Evolutionary conservation across 1,284 basidiomycete genomes (phyloP), one percentile per base, ranked within the genome.

Genomic region (Ustilago tritici): DNA sequence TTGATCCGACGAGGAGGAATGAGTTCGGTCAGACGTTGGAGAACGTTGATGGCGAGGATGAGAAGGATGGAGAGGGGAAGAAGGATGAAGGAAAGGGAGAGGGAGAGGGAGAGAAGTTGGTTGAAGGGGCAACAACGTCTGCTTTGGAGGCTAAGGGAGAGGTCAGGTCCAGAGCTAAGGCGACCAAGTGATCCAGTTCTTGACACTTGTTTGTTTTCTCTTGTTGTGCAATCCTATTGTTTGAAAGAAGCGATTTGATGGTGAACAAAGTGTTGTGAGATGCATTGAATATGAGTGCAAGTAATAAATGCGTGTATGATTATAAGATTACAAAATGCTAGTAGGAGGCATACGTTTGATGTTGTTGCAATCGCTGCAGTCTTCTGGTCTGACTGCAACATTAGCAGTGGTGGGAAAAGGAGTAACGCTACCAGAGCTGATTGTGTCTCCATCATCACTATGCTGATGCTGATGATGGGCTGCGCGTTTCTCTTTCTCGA

Each of bases 1-100:
- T 97, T 82, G 96, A 99, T 88, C 93, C 92, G 79, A 93, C 92
- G 80, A 92, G 96, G 77, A 90, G 94, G 78, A 99, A 99, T 87
- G 96, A 98, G 88, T 98, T 94, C 85, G 95, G 95, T 65, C 93
- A 95, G 88, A 56, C 64, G 19, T 32, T 82, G 28, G 80, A 81
- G 31, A 66, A 63, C 59, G 23, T 19, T 7, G 72, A 62, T 31
- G 52, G 40, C 11, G 36, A 59, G 14, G 47, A 56, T 32, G 41
- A 43, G 19, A 31, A 61, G 58, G n/a, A 61, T 19, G 56, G 64
- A 55, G 58, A 46, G 49, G n/a, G n/a, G 4, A n/a, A 49, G 31
- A 65, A 15, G 23, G 64, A 17, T 14, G 31, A 60, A 28, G 32
- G 36, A 43, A 43, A 35, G 28, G 46, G 32, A 31, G 56, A 15